These are phyloP conservation scores for Fusarium pseudocircinatum DNA, from an alignment of 2,329 filamentous ascomycete genomes.

Conservation along the genomic window DNA sequence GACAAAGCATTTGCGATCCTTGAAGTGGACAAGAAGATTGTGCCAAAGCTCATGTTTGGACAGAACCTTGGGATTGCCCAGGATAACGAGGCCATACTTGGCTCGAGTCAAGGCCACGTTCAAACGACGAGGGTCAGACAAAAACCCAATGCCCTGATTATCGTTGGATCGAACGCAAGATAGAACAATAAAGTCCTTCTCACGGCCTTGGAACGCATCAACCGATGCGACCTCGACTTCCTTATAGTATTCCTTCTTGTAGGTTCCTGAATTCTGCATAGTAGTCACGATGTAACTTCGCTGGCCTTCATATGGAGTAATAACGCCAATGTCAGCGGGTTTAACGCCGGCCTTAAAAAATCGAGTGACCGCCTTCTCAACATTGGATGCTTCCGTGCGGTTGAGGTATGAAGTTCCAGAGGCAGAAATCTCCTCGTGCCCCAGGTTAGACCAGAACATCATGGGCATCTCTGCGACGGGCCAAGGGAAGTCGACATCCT, in stretches of 20 bases:
- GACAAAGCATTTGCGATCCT: conserved; percentile 94
- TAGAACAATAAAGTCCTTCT: conserved; percentile 98
- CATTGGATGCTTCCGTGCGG: conserved; percentile 94
- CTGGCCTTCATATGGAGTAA: conserved; percentile 98
- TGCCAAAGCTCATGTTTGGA: conserved; percentile 99
- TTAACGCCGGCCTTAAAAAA: conserved; percentile 99
- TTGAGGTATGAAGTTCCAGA: conserved; percentile 98
- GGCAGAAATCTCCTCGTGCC: conserved; percentile 97
- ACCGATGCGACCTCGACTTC: conserved; percentile 98
- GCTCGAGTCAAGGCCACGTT: conserved; percentile 97
- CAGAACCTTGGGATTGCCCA: conserved; percentile 96
- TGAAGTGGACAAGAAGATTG: conserved; percentile 93
- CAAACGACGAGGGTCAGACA: conserved; percentile 95
- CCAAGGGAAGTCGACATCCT: conserved; percentile 98
- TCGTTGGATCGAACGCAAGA: conserved; percentile 99
- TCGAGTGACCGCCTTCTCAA: conserved; percentile 97
- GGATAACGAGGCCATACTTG: conserved; percentile 94
- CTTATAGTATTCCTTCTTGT: conserved; percentile 99
- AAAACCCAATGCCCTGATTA: conserved; percentile 97
- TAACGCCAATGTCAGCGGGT: conserved; percentile 92
- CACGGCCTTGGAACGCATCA: conserved; percentile 97
- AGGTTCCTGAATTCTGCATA: conserved; percentile 98
- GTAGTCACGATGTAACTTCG: conserved; percentile 98
- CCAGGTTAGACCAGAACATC: conserved; percentile 99
- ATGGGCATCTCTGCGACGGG: conserved; percentile 92